Evolutionary conservation across 1,139 yeast genomes (phyloP).

Genomic region (Hansenula sp.): DNA sequence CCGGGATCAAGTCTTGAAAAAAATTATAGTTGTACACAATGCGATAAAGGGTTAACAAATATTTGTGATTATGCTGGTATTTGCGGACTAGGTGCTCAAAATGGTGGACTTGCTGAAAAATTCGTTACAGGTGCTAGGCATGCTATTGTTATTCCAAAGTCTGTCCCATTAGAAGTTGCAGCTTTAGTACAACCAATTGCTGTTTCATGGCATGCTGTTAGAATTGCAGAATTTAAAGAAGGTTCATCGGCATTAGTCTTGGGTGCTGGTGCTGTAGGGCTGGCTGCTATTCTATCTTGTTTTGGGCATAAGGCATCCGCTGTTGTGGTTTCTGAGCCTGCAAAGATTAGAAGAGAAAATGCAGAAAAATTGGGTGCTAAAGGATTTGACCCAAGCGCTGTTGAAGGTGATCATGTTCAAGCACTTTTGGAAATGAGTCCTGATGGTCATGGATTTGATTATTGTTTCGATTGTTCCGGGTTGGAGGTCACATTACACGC

Average conservation of each 20-base stretch:
- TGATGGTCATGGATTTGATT: slow-evolving; percentile 39
- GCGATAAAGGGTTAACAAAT: slow-evolving; percentile 41
- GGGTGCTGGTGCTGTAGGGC: slow-evolving; percentile 51
- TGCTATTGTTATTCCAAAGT: slow-evolving; percentile 31
- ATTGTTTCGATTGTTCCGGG: slow-evolving; percentile 49
- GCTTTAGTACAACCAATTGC: slow-evolving; percentile 43
- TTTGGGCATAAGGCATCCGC: slow-evolving; percentile 38
- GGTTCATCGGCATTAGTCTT: slow-evolving; percentile 41
- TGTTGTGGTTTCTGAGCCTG: slow-evolving; percentile 43
- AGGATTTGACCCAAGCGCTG: slow-evolving; percentile 35
- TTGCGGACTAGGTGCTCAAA: slow-evolving; percentile 40
- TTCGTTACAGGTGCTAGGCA: slow-evolving; percentile 36
- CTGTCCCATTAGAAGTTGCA: slow-evolving; percentile 42
- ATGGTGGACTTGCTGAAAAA: slow-evolving; percentile 45
- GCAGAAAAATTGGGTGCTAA: slow-evolving; percentile 39
- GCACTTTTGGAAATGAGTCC: slow-evolving; percentile 32
- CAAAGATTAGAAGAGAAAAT: slow-evolving; percentile 36
- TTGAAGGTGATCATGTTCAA: slow-evolving; percentile 26
- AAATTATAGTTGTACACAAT: slow-evolving; percentile 35
- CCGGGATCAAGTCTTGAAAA: slow-evolving; percentile 15
- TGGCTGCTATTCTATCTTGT: slow-evolving; percentile 43
- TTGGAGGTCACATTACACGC: slow-evolving; percentile 40
- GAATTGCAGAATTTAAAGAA: slow-evolving; percentile 32
- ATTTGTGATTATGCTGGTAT: slow-evolving; percentile 43
- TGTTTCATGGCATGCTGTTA: slow-evolving; percentile 47